Evolutionary conservation across 805 yeast genomes (phyloP), one percentile per base, ranked within the genome.

Genomic region (Starmera caribaea): DNA sequence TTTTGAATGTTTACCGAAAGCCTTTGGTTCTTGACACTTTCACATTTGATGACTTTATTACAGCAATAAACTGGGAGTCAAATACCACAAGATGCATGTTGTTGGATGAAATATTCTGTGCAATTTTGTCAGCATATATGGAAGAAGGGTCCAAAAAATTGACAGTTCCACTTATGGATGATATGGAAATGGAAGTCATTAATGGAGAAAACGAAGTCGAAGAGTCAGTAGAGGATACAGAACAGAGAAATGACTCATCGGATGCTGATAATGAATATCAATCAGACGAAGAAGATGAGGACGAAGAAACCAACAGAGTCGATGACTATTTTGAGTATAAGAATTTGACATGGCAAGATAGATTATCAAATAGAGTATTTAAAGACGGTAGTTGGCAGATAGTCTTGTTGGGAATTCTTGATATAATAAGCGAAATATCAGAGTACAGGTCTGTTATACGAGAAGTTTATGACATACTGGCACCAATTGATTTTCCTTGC

Each of bases 341-440:
- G 40, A 78, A 78, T 34, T 61, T 64, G 0, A 60, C 78, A 11
- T 92, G 97, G 96, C 74, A 78, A 42, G 94, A 83, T 27, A 66
- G 94, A 32, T 66, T 90, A 15, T 71, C 79, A 12, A 79, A 74
- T 40, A 74, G 96, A 40, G 73, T 74, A 45, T 92, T 84, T 57
- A 76, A 71, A 49, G 88, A 86, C 50, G 95, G 96, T 4, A 77
- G 76, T 40, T 90, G 97, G 96, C 81, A 86, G 49, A 69, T 81
- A 32, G 73, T 82, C 34, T 58, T 89, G 34, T 57, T 88, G 37
- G 96, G 96, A 28, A 66, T 88, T 3, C 66, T 89, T 33, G 74
- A 77, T 16, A 65, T 69, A 37, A 75, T 76, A 13, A 76, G 76
- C 35, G 69, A 77, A 46, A 67, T 78, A 32, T 75, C 78, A 1